A percentile compares a stretch with the other conserved stretches of the same genome.
Evolutionary conservation across 306 rosid species (phyloP).

Genomic region (Vachellia collinsii): DNA sequence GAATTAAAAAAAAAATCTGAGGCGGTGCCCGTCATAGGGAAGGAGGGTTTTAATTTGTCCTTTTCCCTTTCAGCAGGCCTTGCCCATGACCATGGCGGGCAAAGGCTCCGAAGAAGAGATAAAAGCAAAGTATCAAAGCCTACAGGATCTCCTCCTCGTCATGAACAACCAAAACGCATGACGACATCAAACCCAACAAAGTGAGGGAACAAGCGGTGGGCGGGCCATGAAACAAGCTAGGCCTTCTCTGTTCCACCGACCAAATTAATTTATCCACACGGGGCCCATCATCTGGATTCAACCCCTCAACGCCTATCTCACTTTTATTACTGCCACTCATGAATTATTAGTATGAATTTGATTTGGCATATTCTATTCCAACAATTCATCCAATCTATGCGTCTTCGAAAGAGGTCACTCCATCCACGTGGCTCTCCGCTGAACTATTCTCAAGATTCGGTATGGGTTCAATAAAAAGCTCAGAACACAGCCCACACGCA

Average conservation of each 20-base stretch:
- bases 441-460: background rate
- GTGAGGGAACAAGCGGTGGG: background rate
- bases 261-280: background rate
- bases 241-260: background rate
- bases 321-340: no score
- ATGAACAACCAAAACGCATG: no score
- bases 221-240: background rate
- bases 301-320: background rate
- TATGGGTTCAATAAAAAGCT: background rate
- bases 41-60: no score
- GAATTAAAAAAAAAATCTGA: no score
- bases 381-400: conserved; percentile 3
- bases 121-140: no score
- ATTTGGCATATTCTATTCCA: background rate
- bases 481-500: background rate
- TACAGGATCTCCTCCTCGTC: no score
- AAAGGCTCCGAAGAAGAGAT: no score
- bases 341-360: no score
- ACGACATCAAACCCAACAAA: no score
- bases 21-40: no score
- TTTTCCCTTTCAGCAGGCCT: no score
- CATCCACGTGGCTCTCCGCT: background rate
- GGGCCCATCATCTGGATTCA: background rate
- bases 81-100: no score
- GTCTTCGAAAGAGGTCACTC: background rate